phyloP scores from a whole-genome alignment of 2,329 filamentous ascomycete genomes.

The Paecilomyces niveus region DNA sequence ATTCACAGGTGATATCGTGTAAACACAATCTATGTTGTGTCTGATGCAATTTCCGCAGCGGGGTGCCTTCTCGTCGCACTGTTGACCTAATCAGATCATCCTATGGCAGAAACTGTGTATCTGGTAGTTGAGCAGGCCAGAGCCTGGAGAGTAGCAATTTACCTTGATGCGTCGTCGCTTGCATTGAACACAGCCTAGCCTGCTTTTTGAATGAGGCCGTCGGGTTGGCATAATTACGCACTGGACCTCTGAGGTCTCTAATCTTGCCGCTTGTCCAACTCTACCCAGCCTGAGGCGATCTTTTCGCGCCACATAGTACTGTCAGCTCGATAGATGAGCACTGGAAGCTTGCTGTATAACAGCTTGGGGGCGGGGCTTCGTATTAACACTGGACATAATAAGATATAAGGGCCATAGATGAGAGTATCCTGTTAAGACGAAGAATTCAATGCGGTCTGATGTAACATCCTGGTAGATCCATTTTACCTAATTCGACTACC shows the following conservation, averaged over 20 bases:
- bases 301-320: neutral
- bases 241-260: neutral
- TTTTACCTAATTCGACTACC: neutral
- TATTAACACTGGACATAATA: neutral
- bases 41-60: slow-evolving; percentile 17
- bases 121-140: neutral
- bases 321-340: neutral
- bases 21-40: slow-evolving; percentile 18
- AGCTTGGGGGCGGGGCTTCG: neutral
- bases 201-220: slow-evolving; percentile 10
- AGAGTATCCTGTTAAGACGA: neutral
- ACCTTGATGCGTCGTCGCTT: slow-evolving; percentile 11
- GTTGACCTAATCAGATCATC: neutral
- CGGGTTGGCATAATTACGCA: slow-evolving; percentile 6
- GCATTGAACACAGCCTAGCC: slow-evolving; percentile 9
- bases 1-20: slow-evolving; percentile 9
- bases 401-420: neutral
- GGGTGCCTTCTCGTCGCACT: slow-evolving; percentile 18
- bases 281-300: neutral
- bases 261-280: neutral
- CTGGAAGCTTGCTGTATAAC: neutral
- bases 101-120: neutral
- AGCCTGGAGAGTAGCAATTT: neutral
- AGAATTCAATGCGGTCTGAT: neutral
- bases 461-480: neutral